Conservation (phyloP, 1,284 basidiomycete genomes). For the Irpex sp. region DNA sequence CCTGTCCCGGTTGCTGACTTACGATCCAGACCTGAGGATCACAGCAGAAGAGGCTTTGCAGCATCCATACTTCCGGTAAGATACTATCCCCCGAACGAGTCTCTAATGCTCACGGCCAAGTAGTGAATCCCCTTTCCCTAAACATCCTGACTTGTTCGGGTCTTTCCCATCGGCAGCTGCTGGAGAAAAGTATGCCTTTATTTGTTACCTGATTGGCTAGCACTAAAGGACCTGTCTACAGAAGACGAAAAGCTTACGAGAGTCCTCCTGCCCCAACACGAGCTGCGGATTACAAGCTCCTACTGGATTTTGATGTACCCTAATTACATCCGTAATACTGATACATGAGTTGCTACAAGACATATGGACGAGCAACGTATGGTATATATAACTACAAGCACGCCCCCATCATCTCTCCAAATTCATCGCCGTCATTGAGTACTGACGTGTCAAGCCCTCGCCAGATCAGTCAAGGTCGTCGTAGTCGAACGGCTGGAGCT, state of each 20-base stretch:
- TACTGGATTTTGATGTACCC: constrained; percentile 37
- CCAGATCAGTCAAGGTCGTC: not conserved
- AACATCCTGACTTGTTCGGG: constrained; percentile 96
- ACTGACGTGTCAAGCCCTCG: not conserved
- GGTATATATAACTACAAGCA: not conserved
- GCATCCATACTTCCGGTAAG: constrained; percentile 90
- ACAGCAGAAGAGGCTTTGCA: constrained; percentile 84
- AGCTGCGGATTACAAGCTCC: constrained; percentile 59
- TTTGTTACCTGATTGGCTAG: not conserved
- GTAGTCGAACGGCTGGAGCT: not conserved
- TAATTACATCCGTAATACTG: constrained; percentile 7
- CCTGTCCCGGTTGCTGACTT: constrained; percentile 78
- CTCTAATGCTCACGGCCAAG: not conserved
- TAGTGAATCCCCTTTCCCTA: constrained; percentile 91
- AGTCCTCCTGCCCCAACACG: constrained; percentile 75
- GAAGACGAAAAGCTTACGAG: constrained; percentile 71
- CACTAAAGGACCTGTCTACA: constrained; percentile 24
- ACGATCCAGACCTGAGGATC: constrained; percentile 85
- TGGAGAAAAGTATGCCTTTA: constrained; percentile 77
- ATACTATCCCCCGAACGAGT: not conserved
- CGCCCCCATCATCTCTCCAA: not conserved
- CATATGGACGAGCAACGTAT: not conserved
- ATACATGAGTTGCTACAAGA: not conserved
- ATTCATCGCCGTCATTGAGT: not conserved
- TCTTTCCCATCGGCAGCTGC: constrained; percentile 97